Evolutionary conservation across 176 grass and related monocot genomes (phyloP), one percentile per base, ranked within the genome.

Genomic region (Zoysia japonica): DNA sequence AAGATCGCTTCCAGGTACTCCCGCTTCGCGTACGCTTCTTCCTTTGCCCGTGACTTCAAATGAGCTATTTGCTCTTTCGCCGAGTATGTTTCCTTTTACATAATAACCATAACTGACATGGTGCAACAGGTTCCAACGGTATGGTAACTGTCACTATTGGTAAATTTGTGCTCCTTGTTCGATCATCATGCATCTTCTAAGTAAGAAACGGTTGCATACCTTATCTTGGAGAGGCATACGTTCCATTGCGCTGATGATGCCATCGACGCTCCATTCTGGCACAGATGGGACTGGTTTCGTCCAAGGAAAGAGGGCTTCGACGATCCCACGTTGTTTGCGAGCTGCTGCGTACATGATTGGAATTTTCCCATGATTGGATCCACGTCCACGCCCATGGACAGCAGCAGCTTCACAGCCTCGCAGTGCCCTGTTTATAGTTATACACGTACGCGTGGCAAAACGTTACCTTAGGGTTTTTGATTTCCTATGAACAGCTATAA

Each of bases 301-400:
- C 60, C 4, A 38, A 79, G 76, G 67, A 77, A 89, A 82, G 11
- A 89, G 42, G 51, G 82, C 86, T 83, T 90, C 65, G 14, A 90
- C 83, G 68, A 71, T 42, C 47, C 77, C 83, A 57, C 63, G 73
- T 67, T 78, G 47, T 46, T 62, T 72, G 42, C 8, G 47, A 76
- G 39, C 5, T 71, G 88, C 88, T 48, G 88, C 68, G 5, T 56
- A 56, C 15, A 82, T 51, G 17, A 83, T 86, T 51, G 78, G 78
- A 47, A 77, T 67, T 19, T 2, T 20, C 35, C 83, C 83, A 59
- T 17, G 3, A 78, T 0, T 3, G 70, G 11, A 72, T 91, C 89
- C 44, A 87, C 80, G 38, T 66, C 52, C n/a, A 84, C 72, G 44
- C 69, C 61, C 78, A 77, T 87, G 16, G 85, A 87, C 61, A 87